phyloP scores from a whole-genome alignment of 768 basidiomycete genomes.

The Boletus patriciae region DNA sequence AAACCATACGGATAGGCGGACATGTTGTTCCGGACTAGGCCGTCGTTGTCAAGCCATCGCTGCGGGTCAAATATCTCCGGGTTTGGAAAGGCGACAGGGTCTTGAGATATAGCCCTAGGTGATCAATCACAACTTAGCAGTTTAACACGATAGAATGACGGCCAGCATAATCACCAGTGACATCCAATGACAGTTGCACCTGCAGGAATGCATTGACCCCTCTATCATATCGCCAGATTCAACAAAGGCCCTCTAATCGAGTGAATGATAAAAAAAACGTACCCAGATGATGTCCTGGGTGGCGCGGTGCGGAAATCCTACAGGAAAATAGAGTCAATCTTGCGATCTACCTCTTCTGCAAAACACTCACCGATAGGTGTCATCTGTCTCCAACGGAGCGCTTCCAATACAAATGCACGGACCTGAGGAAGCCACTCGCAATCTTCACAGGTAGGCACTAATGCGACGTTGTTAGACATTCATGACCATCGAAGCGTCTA shows the following conservation, averaged over 20 bases:
- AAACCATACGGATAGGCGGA: conserved; percentile 51
- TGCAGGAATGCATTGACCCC: conserved; percentile 22
- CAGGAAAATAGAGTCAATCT: not conserved
- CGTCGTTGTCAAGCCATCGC: conserved; percentile 48
- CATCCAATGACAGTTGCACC: conserved; percentile 24
- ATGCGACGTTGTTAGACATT: not conserved
- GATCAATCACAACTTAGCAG: not conserved
- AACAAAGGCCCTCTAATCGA: conserved; percentile 37
- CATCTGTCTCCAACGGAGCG: conserved; percentile 38
- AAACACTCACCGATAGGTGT: conserved; percentile 21
- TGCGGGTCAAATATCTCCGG: conserved; percentile 55
- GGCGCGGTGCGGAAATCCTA: conserved; percentile 57
- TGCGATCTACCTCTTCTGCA: not conserved
- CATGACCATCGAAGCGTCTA: not conserved
- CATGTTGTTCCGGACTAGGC: conserved; percentile 44
- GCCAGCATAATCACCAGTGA: conserved; percentile 13
- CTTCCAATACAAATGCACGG: conserved; percentile 37
- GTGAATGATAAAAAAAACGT: not conserved
- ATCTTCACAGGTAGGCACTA: conserved; percentile 40
- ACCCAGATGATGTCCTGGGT: conserved; percentile 66
- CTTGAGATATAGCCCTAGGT: conserved; percentile 25
- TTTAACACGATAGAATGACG: not conserved
- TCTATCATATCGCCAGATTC: conserved; percentile 3
- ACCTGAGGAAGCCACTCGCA: conserved; percentile 34
- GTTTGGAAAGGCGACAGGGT: conserved; percentile 22